These are phyloP conservation scores for Camelina hispida DNA, from an alignment of 345 rosid genomes.

Conservation along the genomic window DNA sequence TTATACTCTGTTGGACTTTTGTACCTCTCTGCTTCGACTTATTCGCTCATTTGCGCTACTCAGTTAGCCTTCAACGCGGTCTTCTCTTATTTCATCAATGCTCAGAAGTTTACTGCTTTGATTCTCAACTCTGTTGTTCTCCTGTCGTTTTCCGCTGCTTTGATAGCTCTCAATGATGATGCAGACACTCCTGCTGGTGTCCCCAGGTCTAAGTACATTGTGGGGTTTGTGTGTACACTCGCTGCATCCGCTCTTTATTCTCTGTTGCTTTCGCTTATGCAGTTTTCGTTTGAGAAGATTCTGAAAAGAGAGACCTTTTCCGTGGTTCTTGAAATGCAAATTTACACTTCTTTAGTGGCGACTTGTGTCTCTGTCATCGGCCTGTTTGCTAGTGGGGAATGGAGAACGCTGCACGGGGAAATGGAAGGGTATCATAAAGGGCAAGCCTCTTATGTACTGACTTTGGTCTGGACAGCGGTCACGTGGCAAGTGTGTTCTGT, in stretches of 20 bases:
- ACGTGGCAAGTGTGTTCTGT: constrained; percentile 53
- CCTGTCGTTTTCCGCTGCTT: constrained; percentile 77
- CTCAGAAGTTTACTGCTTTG: constrained; percentile 79
- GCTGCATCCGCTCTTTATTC: constrained; percentile 82
- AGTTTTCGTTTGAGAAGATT: constrained; percentile 74
- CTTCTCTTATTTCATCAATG: constrained; percentile 80
- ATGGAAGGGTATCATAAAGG: constrained; percentile 50
- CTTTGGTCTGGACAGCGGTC: constrained; percentile 48
- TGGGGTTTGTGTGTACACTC: constrained; percentile 69
- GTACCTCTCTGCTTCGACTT: constrained; percentile 81
- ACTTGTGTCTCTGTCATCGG: constrained; percentile 43
- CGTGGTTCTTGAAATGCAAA: constrained; percentile 57
- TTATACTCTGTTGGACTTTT: constrained; percentile 78
- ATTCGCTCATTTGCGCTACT: constrained; percentile 86
- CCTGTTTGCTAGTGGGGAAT: constrained; percentile 55
- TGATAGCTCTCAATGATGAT: constrained; percentile 71
- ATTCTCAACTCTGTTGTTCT: constrained; percentile 74
- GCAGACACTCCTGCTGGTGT: constrained; percentile 60
- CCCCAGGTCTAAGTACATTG: constrained; percentile 43
- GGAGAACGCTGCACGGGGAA: constrained; percentile 43
- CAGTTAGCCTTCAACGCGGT: constrained; percentile 90
- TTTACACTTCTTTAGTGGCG: constrained; percentile 54
- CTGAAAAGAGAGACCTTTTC: constrained; percentile 43
- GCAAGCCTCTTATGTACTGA: constrained; percentile 44
- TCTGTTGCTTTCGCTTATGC: constrained; percentile 82